A percentile compares a stretch with the other conserved stretches of the same genome.
phyloP scores from a whole-genome alignment of 805 yeast genomes.

The Cephaloascus albidus region DNA sequence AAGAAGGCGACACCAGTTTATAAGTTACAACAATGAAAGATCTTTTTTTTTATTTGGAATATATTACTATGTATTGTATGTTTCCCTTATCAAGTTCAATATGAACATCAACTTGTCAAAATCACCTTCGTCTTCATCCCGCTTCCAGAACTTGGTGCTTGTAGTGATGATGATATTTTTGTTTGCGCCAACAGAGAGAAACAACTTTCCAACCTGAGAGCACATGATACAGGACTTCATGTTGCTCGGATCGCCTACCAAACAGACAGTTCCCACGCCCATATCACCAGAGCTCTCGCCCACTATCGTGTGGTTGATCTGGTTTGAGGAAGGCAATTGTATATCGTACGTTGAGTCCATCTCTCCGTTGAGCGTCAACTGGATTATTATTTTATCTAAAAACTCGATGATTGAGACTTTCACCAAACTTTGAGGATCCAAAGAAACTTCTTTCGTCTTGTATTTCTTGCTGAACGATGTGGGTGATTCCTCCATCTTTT shows the following conservation, averaged over 20 bases:
- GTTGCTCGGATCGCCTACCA: slow-evolving; percentile 39
- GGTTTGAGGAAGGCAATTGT: slow-evolving; percentile 12
- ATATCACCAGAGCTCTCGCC: slow-evolving; percentile 9
- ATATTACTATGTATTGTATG: neutral
- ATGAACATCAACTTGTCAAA: slow-evolving; percentile 37
- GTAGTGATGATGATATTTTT: slow-evolving; percentile 33
- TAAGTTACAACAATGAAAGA: neutral
- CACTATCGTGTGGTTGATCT: slow-evolving; percentile 3
- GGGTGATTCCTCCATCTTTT: too few species aligned
- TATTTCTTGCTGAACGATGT: too few species aligned
- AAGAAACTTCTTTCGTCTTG: too few species aligned
- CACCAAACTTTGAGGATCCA: neutral
- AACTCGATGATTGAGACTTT: slow-evolving; percentile 14
- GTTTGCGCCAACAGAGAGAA: slow-evolving; percentile 17
- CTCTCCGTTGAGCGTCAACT: slow-evolving; percentile 32
- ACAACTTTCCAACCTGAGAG: slow-evolving; percentile 36
- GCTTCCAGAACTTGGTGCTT: slow-evolving; percentile 36
- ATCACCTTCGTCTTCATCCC: slow-evolving; percentile 25
- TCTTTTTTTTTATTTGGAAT: neutral
- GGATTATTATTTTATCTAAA: slow-evolving; percentile 26
- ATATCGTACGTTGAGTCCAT: slow-evolving; percentile 42
- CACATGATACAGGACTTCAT: slow-evolving; percentile 38
- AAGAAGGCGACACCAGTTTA: slow-evolving; percentile 32
- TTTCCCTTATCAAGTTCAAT: slow-evolving; percentile 17
- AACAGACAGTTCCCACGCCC: slow-evolving; percentile 34